Evolutionary conservation across 176 grass and related monocot genomes (phyloP).

Genomic region (Dactylis glomerata): DNA sequence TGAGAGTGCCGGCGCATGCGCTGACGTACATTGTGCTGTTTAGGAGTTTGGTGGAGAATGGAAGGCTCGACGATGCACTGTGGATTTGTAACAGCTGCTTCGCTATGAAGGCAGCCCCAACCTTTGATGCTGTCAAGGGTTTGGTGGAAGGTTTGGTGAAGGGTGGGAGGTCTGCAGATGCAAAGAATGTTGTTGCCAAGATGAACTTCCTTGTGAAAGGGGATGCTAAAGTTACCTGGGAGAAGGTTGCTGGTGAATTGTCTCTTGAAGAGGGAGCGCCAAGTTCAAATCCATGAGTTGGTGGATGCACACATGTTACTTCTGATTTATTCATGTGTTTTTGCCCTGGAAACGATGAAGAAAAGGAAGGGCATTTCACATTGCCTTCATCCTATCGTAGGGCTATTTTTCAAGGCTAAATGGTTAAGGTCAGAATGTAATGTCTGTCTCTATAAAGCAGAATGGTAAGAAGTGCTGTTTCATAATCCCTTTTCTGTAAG

Average conservation of each 20-base stretch:
- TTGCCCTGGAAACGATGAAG: slow-evolving; percentile 8
- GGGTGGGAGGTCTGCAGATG: slow-evolving; percentile 52
- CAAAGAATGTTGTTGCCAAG: slow-evolving; percentile 58
- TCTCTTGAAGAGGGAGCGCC: slow-evolving; percentile 39
- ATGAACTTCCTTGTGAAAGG: slow-evolving; percentile 63
- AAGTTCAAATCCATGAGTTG: slow-evolving; percentile 43
- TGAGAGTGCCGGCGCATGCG: slow-evolving; percentile 49
- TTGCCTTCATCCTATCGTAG: slow-evolving; percentile 20
- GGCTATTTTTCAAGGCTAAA: slow-evolving; percentile 20
- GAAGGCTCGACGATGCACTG: slow-evolving; percentile 49
- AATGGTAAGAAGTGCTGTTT: slow-evolving; percentile 32
- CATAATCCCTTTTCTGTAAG: slow-evolving; percentile 6
- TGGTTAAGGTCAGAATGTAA: slow-evolving; percentile 35
- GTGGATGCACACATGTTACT: background rate
- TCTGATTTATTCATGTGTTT: slow-evolving; percentile 23
- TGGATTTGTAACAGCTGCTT: slow-evolving; percentile 72
- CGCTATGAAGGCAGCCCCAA: slow-evolving; percentile 46
- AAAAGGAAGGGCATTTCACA: slow-evolving; percentile 7
- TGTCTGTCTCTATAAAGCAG: slow-evolving; percentile 14
- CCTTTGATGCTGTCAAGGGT: slow-evolving; percentile 70
- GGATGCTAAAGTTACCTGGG: slow-evolving; percentile 69
- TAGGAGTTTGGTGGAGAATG: slow-evolving; percentile 63
- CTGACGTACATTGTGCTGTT: slow-evolving; percentile 58
- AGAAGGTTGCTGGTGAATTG: slow-evolving; percentile 56
- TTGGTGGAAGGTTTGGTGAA: slow-evolving; percentile 67